These are phyloP conservation scores for Parachaetomium inaequale DNA, from an alignment of 495 filamentous ascomycete genomes.

Conservation along the genomic window DNA sequence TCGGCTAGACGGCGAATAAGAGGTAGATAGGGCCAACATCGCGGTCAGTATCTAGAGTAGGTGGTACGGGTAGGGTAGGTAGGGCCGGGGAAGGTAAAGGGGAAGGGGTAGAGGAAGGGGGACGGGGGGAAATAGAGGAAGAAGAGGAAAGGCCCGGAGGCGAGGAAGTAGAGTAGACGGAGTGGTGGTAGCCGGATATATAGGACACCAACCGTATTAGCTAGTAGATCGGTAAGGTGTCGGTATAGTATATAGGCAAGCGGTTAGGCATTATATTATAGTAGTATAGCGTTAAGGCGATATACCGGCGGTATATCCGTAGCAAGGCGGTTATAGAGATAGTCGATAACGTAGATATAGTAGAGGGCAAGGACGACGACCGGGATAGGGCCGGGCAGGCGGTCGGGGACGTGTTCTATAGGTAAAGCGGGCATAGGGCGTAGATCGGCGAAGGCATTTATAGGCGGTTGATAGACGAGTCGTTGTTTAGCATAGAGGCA, in stretches of 20 bases:
- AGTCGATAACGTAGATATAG: neutral
- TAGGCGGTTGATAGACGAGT: neutral
- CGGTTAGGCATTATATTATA: neutral
- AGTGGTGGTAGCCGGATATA: too few relatives aligned
- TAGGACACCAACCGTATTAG: neutral
- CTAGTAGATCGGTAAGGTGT: neutral
- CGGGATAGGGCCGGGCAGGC: neutral
- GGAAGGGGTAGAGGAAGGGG: too few relatives aligned
- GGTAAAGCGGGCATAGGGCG: neutral
- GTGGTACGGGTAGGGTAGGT: too few relatives aligned
- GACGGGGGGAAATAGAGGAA: too few relatives aligned
- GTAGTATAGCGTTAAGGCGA: neutral
- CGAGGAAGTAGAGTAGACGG: too few relatives aligned
- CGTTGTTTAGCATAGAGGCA: neutral
- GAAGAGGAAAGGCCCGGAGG: too few relatives aligned
- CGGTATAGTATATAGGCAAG: neutral
- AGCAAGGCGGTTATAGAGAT: neutral
- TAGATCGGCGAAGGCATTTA: neutral
- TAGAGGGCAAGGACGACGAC: neutral
- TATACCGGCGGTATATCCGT: neutral
- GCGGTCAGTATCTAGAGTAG: too few relatives aligned
- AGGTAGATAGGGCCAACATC: too few relatives aligned
- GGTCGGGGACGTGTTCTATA: slow-evolving; percentile 1
- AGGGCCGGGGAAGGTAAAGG: too few relatives aligned
- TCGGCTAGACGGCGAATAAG: too few relatives aligned